phyloP scores from a whole-genome alignment of 1,284 basidiomycete species.

The Phenoliferia sp. region DNA sequence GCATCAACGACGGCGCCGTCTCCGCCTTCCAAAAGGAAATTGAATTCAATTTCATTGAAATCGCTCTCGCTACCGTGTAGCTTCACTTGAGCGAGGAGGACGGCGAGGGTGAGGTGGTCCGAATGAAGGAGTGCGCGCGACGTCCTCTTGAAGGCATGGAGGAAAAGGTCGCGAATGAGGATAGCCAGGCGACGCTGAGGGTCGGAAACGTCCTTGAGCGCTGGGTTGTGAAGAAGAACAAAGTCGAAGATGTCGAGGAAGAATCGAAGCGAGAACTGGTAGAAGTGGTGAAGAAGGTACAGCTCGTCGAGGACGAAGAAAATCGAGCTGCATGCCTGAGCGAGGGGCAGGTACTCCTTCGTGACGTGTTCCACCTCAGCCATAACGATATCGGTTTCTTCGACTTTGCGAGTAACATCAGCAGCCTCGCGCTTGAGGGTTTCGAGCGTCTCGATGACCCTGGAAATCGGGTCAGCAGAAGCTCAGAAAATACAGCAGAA shows the following conservation, averaged over 20 bases:
- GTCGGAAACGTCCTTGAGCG: constrained; percentile 73
- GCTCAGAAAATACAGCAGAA: neutral
- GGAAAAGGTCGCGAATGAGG: constrained; percentile 85
- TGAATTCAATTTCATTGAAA: constrained; percentile 70
- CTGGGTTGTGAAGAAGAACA: constrained; percentile 85
- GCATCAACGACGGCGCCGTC: constrained; percentile 7
- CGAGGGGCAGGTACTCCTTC: constrained; percentile 86
- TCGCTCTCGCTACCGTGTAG: constrained; percentile 62
- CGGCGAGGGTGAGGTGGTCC: constrained; percentile 86
- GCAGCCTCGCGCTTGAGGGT: constrained; percentile 95
- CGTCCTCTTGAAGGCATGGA: constrained; percentile 82
- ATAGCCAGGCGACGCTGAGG: constrained; percentile 69
- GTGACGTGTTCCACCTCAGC: constrained; percentile 94
- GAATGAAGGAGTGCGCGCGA: constrained; percentile 85
- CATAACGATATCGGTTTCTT: constrained; percentile 95
- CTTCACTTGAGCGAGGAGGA: constrained; percentile 86
- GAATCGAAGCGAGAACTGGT: constrained; percentile 95
- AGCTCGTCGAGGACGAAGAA: constrained; percentile 98
- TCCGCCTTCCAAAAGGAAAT: constrained; percentile 80
- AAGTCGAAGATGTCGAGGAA: constrained; percentile 99
- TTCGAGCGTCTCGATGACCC: constrained; percentile 91
- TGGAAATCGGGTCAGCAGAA: constrained; percentile 1
- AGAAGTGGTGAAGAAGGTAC: constrained; percentile 92
- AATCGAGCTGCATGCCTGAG: constrained; percentile 92
- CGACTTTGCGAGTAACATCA: constrained; percentile 93